Evolutionary conservation across 495 filamentous ascomycete species (phyloP).

Genomic region (Parathielavia hyrcaniae): DNA sequence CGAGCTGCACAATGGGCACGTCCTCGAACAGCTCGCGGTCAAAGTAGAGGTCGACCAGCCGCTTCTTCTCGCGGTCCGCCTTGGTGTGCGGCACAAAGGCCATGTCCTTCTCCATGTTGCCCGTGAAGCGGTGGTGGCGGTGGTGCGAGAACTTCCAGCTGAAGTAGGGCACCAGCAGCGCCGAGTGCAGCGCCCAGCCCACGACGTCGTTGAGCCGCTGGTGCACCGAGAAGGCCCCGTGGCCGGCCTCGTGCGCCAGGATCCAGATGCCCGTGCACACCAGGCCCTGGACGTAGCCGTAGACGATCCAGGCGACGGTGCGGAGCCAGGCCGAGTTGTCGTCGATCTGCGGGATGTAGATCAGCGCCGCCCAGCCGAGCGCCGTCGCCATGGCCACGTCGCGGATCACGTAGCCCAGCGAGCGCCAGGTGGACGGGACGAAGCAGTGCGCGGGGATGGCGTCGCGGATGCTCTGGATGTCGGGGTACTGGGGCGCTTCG

Average conservation of each 20-base stretch:
- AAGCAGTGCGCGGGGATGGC: slow-evolving; percentile 80
- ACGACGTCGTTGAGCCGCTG: slow-evolving; percentile 75
- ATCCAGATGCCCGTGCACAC: slow-evolving; percentile 81
- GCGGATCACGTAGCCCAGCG: slow-evolving; percentile 61
- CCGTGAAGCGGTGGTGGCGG: slow-evolving; percentile 93
- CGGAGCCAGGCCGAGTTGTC: slow-evolving; percentile 52
- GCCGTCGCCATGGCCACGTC: slow-evolving; percentile 56
- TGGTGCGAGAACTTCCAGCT: slow-evolving; percentile 92
- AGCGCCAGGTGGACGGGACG: slow-evolving; percentile 56
- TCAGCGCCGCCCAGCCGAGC: slow-evolving; percentile 61
- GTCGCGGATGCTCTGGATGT: slow-evolving; percentile 69
- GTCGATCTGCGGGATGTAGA: slow-evolving; percentile 53
- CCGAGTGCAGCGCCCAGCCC: slow-evolving; percentile 75
- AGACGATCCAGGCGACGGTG: slow-evolving; percentile 54
- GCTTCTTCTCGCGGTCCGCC: slow-evolving; percentile 58
- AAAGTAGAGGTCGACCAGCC: slow-evolving; percentile 51
- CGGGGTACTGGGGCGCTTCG: slow-evolving; percentile 60
- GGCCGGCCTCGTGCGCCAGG: slow-evolving; percentile 80
- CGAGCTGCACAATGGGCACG: slow-evolving; percentile 74
- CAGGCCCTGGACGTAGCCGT: slow-evolving; percentile 69
- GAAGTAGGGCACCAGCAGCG: slow-evolving; percentile 79
- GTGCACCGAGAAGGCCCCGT: slow-evolving; percentile 77
- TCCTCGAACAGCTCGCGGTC: slow-evolving; percentile 84
- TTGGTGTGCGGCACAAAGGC: slow-evolving; percentile 87
- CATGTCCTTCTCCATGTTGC: slow-evolving; percentile 95